phyloP scores from a whole-genome alignment of 2,329 filamentous ascomycete genomes.

The Nothophoma quercina region DNA sequence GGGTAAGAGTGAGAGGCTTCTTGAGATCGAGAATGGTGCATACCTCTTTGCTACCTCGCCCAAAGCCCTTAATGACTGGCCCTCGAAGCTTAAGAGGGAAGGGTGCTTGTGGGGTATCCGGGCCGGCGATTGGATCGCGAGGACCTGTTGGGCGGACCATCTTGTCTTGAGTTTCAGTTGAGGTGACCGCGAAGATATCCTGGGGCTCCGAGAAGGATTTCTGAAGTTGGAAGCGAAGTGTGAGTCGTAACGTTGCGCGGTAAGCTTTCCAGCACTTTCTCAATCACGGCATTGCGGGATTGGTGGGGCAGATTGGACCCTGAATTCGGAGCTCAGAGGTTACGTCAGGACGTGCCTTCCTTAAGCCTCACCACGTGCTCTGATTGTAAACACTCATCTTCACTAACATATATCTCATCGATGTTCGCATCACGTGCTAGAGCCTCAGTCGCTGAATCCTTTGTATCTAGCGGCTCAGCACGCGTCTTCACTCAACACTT shows the following conservation, averaged over 20 bases:
- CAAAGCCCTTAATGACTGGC: constrained; percentile 90
- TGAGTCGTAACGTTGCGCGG: neutral
- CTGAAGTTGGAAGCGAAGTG: neutral
- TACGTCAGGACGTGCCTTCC: constrained; percentile 14
- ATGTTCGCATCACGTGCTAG: no score
- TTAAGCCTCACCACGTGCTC: constrained; percentile 7
- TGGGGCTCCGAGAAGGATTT: neutral
- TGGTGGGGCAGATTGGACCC: constrained; percentile 20
- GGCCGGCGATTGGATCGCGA: constrained; percentile 68
- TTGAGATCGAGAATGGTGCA: constrained; percentile 48
- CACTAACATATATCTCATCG: neutral
- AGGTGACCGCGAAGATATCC: neutral
- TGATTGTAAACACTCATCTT: neutral
- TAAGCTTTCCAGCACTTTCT: constrained; percentile 15
- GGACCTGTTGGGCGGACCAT: constrained; percentile 38
- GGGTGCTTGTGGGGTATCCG: constrained; percentile 73
- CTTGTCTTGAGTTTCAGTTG: neutral
- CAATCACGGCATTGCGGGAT: constrained; percentile 17
- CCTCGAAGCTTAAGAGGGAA: constrained; percentile 87
- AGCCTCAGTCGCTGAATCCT: no score
- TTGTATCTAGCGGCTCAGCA: neutral
- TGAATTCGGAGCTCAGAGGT: constrained; percentile 14
- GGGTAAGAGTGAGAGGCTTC: neutral
- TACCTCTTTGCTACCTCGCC: constrained; percentile 91
- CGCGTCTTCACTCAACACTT: neutral